Base-by-base conservation (phyloP, 371 early-diverging fungal species). In the Batrachochytrium dendrobatidis region DNA sequence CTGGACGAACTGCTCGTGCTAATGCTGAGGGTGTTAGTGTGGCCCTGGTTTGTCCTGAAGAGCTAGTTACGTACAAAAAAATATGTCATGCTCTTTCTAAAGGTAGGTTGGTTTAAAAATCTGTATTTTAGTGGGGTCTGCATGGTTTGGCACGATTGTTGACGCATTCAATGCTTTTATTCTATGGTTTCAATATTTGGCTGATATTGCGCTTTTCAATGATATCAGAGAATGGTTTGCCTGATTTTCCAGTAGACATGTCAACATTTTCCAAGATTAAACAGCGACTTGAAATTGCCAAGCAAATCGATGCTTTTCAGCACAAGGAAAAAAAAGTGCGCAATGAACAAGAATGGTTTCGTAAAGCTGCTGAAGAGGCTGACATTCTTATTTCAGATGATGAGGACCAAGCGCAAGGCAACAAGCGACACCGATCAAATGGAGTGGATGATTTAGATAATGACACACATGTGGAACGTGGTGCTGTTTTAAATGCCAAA, bases 1-100 rank as follows among this genome's bases (percentile, higher is more conserved):
- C 91, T 55, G 99, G 99, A 89, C 29, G 99, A 86, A 52, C 90
- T 86, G 94, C 88, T 25, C 60, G 77, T 28, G 68, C 76, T 51
- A 80, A 80, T 33, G 81, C 75, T 22, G 87, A 88, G 60, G 99
- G 98, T 60, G 74, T 93, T 20, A 85, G 86, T 25, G 64, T 94
- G 22, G 68, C 90, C 67, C 67, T 95, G 33, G 83, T 85, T 62
- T 81, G 85, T 28, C 95, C 97, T 12, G 86, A 90, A 34, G 97
- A 96, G 64, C 68, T 83, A 30, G 77, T 77, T 46, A 62, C 83
- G 25, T 93, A 91, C 70, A 78, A 81, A 60, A 87, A 87, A 68
- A 75, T 95, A 26, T 88, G 89, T 57, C 74, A 79, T 22, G 79
- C 81, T 0, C 73, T 96, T 26, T 75, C 79, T 48, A 91, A 91